These are phyloP conservation scores for Dunaliella primolecta DNA, from an alignment of 139 green algal species.

Conservation along the genomic window DNA sequence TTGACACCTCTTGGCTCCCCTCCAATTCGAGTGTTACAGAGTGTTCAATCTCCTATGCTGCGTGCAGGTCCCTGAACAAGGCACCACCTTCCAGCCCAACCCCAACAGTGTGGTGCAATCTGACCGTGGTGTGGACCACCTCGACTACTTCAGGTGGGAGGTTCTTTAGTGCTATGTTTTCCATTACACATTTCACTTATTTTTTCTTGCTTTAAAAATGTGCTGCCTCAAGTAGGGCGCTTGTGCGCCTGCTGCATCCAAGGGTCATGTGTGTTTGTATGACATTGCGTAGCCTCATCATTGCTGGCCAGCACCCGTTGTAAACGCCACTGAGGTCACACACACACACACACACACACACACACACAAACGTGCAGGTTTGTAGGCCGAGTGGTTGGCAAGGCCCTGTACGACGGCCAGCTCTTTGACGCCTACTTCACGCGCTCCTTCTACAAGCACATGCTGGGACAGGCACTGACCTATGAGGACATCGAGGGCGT, in stretches of 20 bases:
- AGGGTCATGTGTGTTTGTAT: background rate
- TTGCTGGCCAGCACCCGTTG: too few species aligned
- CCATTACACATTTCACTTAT: background rate
- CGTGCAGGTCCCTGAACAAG: slow-evolving; percentile 69
- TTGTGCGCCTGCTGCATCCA: background rate
- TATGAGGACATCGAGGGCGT: slow-evolving; percentile 96
- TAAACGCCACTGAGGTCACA: too few species aligned
- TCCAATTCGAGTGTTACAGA: too few species aligned
- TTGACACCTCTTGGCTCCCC: too few species aligned
- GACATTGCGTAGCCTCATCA: background rate
- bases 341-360: background rate
- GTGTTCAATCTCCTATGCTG: too few species aligned
- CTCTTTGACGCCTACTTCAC: slow-evolving; percentile 97
- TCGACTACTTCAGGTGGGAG: slow-evolving; percentile 92
- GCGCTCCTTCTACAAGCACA: slow-evolving; percentile 98
- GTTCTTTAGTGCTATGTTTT: slow-evolving; percentile 30
- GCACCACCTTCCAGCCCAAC: slow-evolving; percentile 96
- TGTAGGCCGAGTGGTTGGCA: slow-evolving; percentile 76
- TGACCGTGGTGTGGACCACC: slow-evolving; percentile 84
- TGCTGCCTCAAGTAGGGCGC: too few species aligned
- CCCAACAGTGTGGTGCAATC: slow-evolving; percentile 86
- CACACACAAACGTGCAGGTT: slow-evolving; percentile 36
- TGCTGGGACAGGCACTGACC: slow-evolving; percentile 84
- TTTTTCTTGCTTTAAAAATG: background rate
- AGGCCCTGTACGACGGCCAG: slow-evolving; percentile 91